A percentile compares a stretch with the other conserved stretches of the same genome.
These are phyloP conservation scores for Cyclotella baltica DNA, from an alignment of 108 stramenopile genomes.

Conservation along the genomic window DNA sequence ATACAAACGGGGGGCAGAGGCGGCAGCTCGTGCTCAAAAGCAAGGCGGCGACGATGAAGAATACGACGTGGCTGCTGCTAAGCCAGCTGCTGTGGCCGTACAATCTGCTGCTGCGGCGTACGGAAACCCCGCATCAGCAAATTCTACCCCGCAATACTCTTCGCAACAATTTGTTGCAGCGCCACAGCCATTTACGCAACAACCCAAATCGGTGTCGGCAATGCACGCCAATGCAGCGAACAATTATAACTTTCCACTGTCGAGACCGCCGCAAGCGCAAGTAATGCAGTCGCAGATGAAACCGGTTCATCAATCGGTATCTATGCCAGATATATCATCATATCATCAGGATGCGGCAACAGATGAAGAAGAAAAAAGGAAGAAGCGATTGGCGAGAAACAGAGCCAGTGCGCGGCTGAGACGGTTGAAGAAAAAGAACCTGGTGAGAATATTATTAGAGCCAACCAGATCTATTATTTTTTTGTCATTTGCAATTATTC, in stretches of 20 bases:
- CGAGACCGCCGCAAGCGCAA: background rate
- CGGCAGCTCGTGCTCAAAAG: constrained; percentile 45
- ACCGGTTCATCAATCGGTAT: constrained; percentile 54
- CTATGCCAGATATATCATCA: constrained; percentile 79
- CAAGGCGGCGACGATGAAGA: background rate
- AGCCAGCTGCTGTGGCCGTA: no score
- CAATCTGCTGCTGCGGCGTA: constrained; percentile 18
- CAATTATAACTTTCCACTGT: constrained; percentile 13
- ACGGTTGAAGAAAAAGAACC: constrained; percentile 86
- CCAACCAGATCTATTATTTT: background rate
- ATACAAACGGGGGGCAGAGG: constrained; percentile 78
- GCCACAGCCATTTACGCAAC: constrained; percentile 36
- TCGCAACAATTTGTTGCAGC: background rate
- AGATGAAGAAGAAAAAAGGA: constrained; percentile 86
- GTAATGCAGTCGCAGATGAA: background rate
- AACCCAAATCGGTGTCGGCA: background rate
- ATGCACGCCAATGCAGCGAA: constrained; percentile 27
- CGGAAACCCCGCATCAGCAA: background rate
- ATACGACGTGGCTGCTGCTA: background rate
- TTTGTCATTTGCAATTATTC: background rate
- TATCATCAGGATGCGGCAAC: constrained; percentile 59
- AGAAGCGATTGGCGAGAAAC: constrained; percentile 88
- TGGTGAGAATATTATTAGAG: constrained; percentile 65
- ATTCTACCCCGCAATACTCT: background rate
- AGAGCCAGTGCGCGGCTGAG: constrained; percentile 83